Percentiles rank a stretch among this genome's conserved stretches.
Evolutionary conservation across 2,329 filamentous ascomycete species (phyloP).

Genomic region (Teratosphaeria gauchensis): DNA sequence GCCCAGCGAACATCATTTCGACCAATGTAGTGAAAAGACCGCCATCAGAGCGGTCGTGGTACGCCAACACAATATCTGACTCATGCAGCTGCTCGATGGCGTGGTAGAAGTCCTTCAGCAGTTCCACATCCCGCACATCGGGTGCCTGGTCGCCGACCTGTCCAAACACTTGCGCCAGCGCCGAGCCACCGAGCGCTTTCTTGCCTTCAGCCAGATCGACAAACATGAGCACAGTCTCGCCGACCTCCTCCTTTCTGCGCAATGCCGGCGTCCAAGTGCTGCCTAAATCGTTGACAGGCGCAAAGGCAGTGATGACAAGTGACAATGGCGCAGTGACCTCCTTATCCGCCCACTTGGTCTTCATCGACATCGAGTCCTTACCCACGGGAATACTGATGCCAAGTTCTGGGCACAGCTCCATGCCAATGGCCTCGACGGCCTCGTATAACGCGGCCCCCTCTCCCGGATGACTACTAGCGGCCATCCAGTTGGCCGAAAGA

Average conservation of each 20-base stretch:
- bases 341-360: slow-evolving; percentile 83
- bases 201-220: slow-evolving; percentile 79
- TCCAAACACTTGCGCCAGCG: slow-evolving; percentile 79
- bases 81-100: slow-evolving; percentile 63
- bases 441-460: slow-evolving; percentile 90
- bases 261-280: slow-evolving; percentile 93
- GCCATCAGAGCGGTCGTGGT: slow-evolving; percentile 90
- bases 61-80: slow-evolving; percentile 69
- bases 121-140: slow-evolving; percentile 71
- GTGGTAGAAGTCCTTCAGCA: slow-evolving; percentile 85
- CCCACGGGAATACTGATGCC: slow-evolving; percentile 91
- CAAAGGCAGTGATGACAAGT: slow-evolving; percentile 83
- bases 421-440: slow-evolving; percentile 83
- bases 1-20: slow-evolving; percentile 97
- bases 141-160: slow-evolving; percentile 77
- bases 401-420: slow-evolving; percentile 84
- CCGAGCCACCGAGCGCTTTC: slow-evolving; percentile 80
- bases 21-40: slow-evolving; percentile 81
- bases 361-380: slow-evolving; percentile 98
- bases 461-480: slow-evolving; percentile 83
- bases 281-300: slow-evolving; percentile 68
- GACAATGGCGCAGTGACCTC: slow-evolving; percentile 90
- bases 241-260: slow-evolving; percentile 72
- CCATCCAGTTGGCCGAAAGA: slow-evolving; percentile 98
- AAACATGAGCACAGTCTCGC: slow-evolving; percentile 78